phyloP scores from a whole-genome alignment of 2,329 filamentous ascomycete genomes.

The Colletotrichum aenigma region DNA sequence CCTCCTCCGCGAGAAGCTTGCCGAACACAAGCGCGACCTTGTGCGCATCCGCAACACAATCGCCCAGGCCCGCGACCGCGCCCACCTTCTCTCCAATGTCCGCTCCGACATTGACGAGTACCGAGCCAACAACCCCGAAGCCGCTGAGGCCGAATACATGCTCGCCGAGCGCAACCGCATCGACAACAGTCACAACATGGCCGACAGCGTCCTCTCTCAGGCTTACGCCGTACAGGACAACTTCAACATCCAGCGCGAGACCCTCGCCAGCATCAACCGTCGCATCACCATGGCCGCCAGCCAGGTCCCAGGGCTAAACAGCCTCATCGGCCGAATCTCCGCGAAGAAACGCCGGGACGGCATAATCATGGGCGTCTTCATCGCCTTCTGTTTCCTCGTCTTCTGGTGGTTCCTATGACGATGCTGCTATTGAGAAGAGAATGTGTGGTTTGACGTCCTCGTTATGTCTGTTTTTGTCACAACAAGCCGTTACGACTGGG shows the following conservation, averaged over 20 bases:
- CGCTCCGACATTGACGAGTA: conserved; percentile 92
- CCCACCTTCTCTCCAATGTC: conserved; percentile 89
- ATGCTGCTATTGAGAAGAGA: conserved; percentile 25
- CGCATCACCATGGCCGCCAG: conserved; percentile 88
- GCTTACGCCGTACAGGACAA: conserved; percentile 96
- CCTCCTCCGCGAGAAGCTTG: conserved; percentile 87
- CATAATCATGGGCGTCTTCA: conserved; percentile 89
- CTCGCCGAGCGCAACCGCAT: conserved; percentile 84
- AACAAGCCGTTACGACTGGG: conserved; percentile 18
- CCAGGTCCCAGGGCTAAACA: conserved; percentile 92
- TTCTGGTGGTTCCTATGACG: conserved; percentile 76
- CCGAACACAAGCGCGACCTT: conserved; percentile 85
- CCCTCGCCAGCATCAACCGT: conserved; percentile 84
- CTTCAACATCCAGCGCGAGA: conserved; percentile 87
- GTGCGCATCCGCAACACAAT: conserved; percentile 75
- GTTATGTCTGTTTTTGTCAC: conserved; percentile 7
- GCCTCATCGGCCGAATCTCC: conserved; percentile 88
- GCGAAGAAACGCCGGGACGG: conserved; percentile 94
- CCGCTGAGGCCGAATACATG: conserved; percentile 96
- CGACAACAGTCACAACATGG: conserved; percentile 87
- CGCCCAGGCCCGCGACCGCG: conserved; percentile 79
- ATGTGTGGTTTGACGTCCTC: background rate
- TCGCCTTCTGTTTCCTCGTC: conserved; percentile 89
- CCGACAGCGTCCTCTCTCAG: conserved; percentile 89
- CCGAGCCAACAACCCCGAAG: conserved; percentile 78